Percentiles rank a stretch among this genome's conserved stretches.
phyloP scores from a whole-genome alignment of 768 basidiomycete species.

The Mycena epipterygia region DNA sequence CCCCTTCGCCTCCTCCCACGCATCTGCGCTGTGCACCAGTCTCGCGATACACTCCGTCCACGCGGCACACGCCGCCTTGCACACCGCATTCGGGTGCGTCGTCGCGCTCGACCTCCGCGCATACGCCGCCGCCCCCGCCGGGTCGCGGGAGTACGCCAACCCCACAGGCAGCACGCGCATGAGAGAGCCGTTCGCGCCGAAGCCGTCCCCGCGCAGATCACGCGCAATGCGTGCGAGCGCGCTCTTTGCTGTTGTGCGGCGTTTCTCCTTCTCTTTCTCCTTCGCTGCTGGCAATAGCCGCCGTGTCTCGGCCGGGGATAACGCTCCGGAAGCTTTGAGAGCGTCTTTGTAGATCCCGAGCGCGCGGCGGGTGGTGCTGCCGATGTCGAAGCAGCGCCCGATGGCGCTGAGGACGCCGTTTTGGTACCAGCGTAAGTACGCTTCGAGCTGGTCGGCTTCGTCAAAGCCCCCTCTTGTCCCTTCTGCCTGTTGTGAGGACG shows the following conservation, averaged over 20 bases:
- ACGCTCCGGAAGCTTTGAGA: conserved; percentile 17
- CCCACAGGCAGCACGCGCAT: conserved; percentile 61
- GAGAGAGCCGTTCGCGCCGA: conserved; percentile 57
- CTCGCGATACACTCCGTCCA: conserved; percentile 53
- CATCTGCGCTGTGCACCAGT: conserved; percentile 48
- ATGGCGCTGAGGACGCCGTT: conserved; percentile 51
- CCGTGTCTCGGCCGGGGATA: conserved; percentile 24
- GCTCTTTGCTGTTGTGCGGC: conserved; percentile 33
- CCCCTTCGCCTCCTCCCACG: conserved; percentile 21
- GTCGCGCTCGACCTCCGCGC: conserved; percentile 56
- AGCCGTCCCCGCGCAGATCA: conserved; percentile 42
- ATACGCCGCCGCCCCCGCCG: conserved; percentile 45
- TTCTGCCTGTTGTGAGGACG: conserved; percentile 20
- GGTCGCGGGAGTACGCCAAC: conserved; percentile 57
- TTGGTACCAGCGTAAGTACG: conserved; percentile 48
- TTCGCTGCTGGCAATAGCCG: conserved; percentile 16
- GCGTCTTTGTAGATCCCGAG: conserved; percentile 46
- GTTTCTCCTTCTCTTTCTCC: conserved; percentile 15
- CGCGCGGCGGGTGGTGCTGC: conserved; percentile 50
- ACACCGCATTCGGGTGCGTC: conserved; percentile 59
- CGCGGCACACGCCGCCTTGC: conserved; percentile 57
- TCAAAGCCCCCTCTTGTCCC: conserved; percentile 47
- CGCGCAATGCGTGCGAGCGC: conserved; percentile 47
- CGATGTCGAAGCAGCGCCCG: conserved; percentile 56
- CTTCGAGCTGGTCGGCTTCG: too few relatives aligned